Evolutionary conservation across 2,329 filamentous ascomycete species (phyloP).

Genomic region (Fusarium mundagurra): DNA sequence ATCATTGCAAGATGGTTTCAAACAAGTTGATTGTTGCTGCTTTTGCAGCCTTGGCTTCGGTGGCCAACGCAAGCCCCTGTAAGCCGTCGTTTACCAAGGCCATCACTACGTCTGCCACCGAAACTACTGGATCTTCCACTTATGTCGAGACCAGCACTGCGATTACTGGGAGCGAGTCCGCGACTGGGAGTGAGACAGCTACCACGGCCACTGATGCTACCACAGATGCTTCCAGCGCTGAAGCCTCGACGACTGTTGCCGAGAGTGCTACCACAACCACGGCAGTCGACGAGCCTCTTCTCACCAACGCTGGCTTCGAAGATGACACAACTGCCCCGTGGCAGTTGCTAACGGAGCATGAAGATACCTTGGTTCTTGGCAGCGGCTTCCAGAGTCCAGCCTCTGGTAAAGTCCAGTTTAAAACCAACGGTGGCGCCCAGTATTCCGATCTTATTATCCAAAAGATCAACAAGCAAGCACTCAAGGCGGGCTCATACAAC

Average conservation of each 20-base stretch:
- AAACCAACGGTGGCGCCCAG: not conserved
- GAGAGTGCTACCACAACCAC: not conserved
- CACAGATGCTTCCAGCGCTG: not conserved
- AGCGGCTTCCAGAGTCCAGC: not conserved
- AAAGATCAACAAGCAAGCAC: not conserved
- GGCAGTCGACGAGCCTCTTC: fast-evolving
- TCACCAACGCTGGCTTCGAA: not conserved
- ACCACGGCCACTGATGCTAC: not conserved
- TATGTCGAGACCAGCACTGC: not conserved
- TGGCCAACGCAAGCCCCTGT: not conserved
- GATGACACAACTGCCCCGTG: not conserved
- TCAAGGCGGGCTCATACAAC: not conserved
- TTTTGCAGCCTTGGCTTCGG: not conserved
- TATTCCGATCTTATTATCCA: not conserved
- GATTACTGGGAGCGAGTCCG: not conserved
- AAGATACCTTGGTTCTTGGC: not conserved
- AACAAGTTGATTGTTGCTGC: not conserved
- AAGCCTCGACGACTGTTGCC: not conserved
- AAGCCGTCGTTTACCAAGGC: not conserved
- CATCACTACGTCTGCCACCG: not conserved
- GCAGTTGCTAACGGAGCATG: not conserved
- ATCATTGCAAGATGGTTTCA: not conserved
- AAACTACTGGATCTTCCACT: not conserved
- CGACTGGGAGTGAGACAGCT: not conserved
- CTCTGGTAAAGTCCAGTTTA: not conserved